phyloP scores from a whole-genome alignment of 805 yeast species.

The Yarrowia sp. region DNA sequence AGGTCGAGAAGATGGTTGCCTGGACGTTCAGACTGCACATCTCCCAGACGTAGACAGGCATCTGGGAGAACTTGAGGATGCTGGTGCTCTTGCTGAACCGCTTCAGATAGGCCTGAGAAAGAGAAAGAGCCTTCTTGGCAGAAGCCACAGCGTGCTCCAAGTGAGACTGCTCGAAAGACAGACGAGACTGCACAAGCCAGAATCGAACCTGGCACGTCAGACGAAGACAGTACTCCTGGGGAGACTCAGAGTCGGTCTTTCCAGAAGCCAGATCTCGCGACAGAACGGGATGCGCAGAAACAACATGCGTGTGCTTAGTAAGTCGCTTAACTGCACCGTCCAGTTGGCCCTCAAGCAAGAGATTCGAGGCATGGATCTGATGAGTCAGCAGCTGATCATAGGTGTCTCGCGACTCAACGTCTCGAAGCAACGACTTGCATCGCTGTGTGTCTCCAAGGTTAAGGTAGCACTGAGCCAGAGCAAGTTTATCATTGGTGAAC shows the following conservation, averaged over 20 bases:
- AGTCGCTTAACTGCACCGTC: background rate
- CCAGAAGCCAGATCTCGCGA: slow-evolving; percentile 1
- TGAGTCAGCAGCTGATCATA: background rate
- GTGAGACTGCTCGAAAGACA: background rate
- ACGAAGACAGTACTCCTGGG: background rate
- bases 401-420: background rate
- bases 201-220: background rate
- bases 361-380: background rate
- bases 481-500: background rate
- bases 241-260: background rate
- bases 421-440: no score
- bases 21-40: background rate
- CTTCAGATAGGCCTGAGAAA: slow-evolving; percentile 1
- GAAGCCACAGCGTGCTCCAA: background rate
- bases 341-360: background rate
- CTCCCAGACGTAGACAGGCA: background rate
- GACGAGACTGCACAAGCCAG: background rate
- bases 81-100: background rate
- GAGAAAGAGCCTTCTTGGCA: background rate
- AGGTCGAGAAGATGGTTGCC: background rate
- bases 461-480: slow-evolving; percentile 11
- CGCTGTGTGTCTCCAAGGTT: slow-evolving; percentile 8
- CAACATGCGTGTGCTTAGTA: background rate
- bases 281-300: background rate
- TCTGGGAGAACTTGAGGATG: background rate